Evolutionary conservation across 768 basidiomycete genomes (phyloP).

Genomic region (Lepiota venenata): DNA sequence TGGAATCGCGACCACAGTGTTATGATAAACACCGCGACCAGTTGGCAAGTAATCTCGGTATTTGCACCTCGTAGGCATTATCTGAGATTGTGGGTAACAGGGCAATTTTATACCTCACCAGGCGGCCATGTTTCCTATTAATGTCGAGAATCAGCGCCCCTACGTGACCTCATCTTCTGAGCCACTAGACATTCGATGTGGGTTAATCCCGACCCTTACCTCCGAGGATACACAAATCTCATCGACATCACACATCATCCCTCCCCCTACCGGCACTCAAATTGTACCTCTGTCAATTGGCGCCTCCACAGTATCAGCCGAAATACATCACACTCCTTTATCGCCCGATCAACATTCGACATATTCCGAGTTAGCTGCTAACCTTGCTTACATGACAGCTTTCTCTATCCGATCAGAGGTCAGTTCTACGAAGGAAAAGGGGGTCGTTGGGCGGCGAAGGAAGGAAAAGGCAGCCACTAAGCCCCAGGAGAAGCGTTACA

Average conservation of each 20-base stretch:
- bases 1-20: background rate
- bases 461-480: background rate
- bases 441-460: background rate
- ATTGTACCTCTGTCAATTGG: background rate
- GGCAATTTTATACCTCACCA: background rate
- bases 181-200: background rate
- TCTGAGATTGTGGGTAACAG: background rate
- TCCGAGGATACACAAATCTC: background rate
- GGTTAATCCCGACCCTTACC: background rate
- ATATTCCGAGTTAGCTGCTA: conserved; percentile 10
- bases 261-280: background rate
- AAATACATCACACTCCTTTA: background rate
- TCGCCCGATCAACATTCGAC: conserved; percentile 3
- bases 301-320: background rate
- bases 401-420: background rate
- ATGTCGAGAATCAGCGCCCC: background rate
- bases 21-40: background rate
- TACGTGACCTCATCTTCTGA: background rate
- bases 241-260: background rate
- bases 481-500: background rate
- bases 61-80: too few species aligned
- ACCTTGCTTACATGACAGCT: conserved; percentile 2
- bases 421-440: background rate
- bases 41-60: background rate
- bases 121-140: too few species aligned